Conservation (phyloP, 352 stramenopile genomes). For the Nothophytophthora sp. region DNA sequence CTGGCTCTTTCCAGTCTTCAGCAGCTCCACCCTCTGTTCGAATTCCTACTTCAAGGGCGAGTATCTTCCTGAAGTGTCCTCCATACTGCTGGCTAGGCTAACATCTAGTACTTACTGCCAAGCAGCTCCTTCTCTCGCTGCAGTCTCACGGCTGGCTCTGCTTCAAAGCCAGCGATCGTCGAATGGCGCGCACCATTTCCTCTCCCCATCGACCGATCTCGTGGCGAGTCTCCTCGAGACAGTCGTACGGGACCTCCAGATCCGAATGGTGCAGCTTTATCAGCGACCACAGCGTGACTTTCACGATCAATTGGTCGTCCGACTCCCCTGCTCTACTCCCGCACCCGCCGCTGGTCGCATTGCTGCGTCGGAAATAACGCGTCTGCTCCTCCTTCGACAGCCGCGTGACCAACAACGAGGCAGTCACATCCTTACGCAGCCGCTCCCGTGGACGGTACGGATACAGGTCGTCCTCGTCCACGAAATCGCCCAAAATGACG, state of each 20-base stretch:
- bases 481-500: conserved; percentile 33
- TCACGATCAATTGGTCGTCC: conserved; percentile 25
- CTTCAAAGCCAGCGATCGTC: conserved; percentile 19
- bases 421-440: conserved; percentile 32
- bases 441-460: conserved; percentile 24
- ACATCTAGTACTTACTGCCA: too few species aligned
- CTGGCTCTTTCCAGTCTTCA: too few species aligned
- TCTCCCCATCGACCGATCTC: conserved; percentile 35
- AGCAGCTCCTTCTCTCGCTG: background rate
- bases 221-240: conserved; percentile 26
- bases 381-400: conserved; percentile 20
- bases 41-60: too few species aligned
- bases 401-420: conserved; percentile 24
- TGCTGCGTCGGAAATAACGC: conserved; percentile 2
- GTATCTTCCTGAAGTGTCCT: too few species aligned
- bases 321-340: background rate
- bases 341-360: background rate
- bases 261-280: conserved; percentile 37
- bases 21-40: too few species aligned
- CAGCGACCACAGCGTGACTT: conserved; percentile 34
- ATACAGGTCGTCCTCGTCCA: conserved; percentile 41
- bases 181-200: conserved; percentile 33
- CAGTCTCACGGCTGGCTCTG: conserved; percentile 18
- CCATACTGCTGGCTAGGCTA: too few species aligned
- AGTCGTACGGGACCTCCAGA: conserved; percentile 26